Evolutionary conservation across 2,329 filamentous ascomycete genomes (phyloP).

Genomic region (Claviceps arundinis): DNA sequence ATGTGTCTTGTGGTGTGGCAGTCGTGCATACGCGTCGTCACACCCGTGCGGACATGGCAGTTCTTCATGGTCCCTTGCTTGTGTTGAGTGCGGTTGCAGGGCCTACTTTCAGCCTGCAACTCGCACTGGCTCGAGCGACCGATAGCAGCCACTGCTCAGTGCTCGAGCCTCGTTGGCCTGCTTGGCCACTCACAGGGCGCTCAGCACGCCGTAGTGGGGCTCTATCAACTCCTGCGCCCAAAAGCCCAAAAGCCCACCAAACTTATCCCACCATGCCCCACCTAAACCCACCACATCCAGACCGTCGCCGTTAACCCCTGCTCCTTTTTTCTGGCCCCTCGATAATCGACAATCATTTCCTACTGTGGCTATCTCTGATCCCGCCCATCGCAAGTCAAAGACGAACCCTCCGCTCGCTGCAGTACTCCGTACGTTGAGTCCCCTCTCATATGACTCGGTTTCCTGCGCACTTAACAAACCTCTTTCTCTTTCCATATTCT

Average conservation of each 20-base stretch:
- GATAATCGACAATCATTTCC: constrained; percentile 2
- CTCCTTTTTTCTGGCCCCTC: background rate
- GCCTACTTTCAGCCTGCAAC: background rate
- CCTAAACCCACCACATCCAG: background rate
- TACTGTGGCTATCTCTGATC: background rate
- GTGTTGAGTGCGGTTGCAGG: too few species aligned
- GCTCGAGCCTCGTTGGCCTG: too few species aligned
- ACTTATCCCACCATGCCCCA: background rate
- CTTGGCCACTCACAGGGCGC: background rate
- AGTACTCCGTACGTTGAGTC: background rate
- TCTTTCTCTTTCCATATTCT: background rate
- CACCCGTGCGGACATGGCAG: too few species aligned
- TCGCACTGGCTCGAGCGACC: background rate
- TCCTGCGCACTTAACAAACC: background rate
- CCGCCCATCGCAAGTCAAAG: constrained; percentile 1
- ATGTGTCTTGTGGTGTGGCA: too few species aligned
- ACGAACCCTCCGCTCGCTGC: constrained; percentile 1
- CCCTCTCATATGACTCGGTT: background rate
- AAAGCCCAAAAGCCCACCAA: background rate
- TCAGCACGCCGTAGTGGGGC: background rate
- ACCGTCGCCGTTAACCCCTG: background rate
- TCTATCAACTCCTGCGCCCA: background rate
- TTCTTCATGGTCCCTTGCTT: too few species aligned
- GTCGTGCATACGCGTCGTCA: too few species aligned
- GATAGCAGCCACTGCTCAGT: background rate